These are phyloP conservation scores for Rhodomyrtus psidioides DNA, from an alignment of 441 rosid species.

Conservation along the genomic window DNA sequence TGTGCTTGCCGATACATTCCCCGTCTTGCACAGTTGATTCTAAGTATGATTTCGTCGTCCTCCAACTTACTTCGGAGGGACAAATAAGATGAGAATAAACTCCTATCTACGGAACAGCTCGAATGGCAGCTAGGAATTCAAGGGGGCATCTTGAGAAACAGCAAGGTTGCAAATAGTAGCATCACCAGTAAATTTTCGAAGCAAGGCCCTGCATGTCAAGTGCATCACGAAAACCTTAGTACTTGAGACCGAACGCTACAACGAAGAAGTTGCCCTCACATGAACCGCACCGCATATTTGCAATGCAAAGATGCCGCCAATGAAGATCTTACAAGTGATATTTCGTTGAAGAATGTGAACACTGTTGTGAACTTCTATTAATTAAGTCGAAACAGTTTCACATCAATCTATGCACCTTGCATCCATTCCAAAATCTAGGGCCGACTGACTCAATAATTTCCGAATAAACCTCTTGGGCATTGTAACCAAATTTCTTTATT, in stretches of 20 bases:
- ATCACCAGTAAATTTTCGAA: not conserved
- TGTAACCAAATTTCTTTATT: not conserved
- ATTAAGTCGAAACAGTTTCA: not conserved
- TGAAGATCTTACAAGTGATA: not conserved
- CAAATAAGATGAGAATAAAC: not conserved
- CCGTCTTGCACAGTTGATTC: not conserved
- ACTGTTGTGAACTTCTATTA: not conserved
- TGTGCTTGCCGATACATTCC: not conserved
- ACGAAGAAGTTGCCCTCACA: not conserved
- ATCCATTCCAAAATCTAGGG: not conserved
- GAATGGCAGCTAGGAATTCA: slow-evolving; percentile 1
- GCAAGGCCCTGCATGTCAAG: slow-evolving; percentile 5
- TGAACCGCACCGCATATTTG: not conserved
- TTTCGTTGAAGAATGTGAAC: not conserved
- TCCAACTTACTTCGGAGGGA: not conserved
- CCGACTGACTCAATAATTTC: not conserved
- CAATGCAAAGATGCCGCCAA: not conserved
- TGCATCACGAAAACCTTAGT: not conserved
- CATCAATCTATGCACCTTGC: not conserved
- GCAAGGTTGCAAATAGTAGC: not conserved
- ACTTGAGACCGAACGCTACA: not conserved
- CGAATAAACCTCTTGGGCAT: not conserved
- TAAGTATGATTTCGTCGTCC: not conserved
- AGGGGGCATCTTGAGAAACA: slow-evolving; percentile 11
- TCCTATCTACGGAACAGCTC: not conserved